A percentile compares a stretch with the other conserved stretches of the same genome.
phyloP scores from a whole-genome alignment of 1,284 basidiomycete genomes.

The Wallemia hederae region DNA sequence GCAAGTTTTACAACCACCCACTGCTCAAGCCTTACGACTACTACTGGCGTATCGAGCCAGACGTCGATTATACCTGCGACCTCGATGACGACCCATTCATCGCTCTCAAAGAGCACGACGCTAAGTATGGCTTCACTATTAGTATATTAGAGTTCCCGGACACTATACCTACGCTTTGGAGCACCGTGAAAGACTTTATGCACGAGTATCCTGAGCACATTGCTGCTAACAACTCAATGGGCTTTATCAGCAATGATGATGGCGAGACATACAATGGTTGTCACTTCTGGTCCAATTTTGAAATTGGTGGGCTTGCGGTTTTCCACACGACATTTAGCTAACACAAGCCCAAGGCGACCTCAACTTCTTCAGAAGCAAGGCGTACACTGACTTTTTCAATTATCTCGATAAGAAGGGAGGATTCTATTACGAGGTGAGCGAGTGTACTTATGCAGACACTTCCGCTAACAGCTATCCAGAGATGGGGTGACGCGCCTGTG shows the following conservation, averaged over 20 bases:
- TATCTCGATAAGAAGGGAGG: slow-evolving; percentile 47
- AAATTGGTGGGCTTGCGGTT: slow-evolving; percentile 26
- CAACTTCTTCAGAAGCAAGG: slow-evolving; percentile 47
- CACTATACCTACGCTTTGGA: slow-evolving; percentile 52
- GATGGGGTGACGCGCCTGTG: slow-evolving; percentile 67
- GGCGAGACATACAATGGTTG: slow-evolving; percentile 46
- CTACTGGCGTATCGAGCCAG: slow-evolving; percentile 61
- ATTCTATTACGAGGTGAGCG: slow-evolving; percentile 44
- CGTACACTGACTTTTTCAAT: slow-evolving; percentile 48
- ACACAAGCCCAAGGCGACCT: slow-evolving; percentile 18
- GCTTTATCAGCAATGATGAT: slow-evolving; percentile 40
- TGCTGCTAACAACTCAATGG: slow-evolving; percentile 36
- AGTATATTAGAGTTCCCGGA: slow-evolving; percentile 44
- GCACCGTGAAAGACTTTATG: slow-evolving; percentile 41
- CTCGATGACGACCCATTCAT: slow-evolving; percentile 13
- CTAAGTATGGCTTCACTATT: slow-evolving; percentile 36
- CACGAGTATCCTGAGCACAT: slow-evolving; percentile 33
- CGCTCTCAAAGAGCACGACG: slow-evolving; percentile 1
- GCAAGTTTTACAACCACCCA: slow-evolving; percentile 33
- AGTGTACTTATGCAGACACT: slow-evolving; percentile 12
- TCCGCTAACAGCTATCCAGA: slow-evolving; percentile 14
- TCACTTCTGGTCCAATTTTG: slow-evolving; percentile 53
- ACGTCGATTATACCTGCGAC: slow-evolving; percentile 23
- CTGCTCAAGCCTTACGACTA: slow-evolving; percentile 54
- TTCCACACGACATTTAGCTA: neutral